Conservation (phyloP, 2,329 filamentous ascomycete genomes). For the Epichloe amarillans region DNA sequence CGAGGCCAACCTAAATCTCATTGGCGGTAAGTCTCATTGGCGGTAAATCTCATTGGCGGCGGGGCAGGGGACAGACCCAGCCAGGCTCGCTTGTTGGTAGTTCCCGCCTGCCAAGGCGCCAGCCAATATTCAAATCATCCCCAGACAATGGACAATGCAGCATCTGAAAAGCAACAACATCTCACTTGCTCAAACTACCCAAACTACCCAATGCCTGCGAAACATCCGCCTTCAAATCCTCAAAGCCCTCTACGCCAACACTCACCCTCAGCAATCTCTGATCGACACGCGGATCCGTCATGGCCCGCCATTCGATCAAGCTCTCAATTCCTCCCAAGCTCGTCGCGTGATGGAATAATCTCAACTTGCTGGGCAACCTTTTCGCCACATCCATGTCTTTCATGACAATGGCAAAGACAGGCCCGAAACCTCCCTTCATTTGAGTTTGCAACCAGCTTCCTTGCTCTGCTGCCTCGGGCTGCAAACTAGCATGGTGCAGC, state of each 20-base stretch:
- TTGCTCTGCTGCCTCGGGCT: slow-evolving; percentile 44
- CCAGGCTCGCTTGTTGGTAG: not conserved
- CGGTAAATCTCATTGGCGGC: not conserved
- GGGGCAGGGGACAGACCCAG: not conserved
- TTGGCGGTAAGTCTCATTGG: no score
- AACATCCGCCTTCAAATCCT: slow-evolving; percentile 71
- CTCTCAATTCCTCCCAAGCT: slow-evolving; percentile 90
- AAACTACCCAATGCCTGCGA: slow-evolving; percentile 50
- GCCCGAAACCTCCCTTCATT: slow-evolving; percentile 84
- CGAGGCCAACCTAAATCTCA: not conserved
- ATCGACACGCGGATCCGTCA: slow-evolving; percentile 68
- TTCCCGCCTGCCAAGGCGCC: not conserved
- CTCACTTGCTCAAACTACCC: slow-evolving; percentile 30
- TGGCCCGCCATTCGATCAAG: slow-evolving; percentile 88
- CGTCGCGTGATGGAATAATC: slow-evolving; percentile 87
- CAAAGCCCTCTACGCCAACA: slow-evolving; percentile 73
- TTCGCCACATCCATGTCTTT: slow-evolving; percentile 47
- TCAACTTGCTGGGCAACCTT: slow-evolving; percentile 61
- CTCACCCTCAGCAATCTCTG: slow-evolving; percentile 64
- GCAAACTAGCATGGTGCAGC: slow-evolving; percentile 68
- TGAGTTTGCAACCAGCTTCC: slow-evolving; percentile 65
- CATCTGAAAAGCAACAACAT: no score
- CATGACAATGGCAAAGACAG: slow-evolving; percentile 70
- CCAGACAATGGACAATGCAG: no score
- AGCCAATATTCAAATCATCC: no score